Evolutionary conservation across 371 early-diverging fungal species (phyloP), one percentile per base, ranked within the genome.

Genomic region (Sporodiniella umbellata): DNA sequence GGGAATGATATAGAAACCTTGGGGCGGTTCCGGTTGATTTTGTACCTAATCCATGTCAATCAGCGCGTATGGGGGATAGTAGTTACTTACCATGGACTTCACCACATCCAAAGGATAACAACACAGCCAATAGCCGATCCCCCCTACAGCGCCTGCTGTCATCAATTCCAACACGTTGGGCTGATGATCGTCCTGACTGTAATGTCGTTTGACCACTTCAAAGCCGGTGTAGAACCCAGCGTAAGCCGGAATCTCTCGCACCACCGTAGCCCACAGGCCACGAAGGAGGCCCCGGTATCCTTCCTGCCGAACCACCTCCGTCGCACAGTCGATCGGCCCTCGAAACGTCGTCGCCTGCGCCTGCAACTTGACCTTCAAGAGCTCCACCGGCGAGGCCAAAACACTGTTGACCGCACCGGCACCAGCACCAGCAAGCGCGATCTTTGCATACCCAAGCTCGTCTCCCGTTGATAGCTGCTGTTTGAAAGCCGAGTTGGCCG

Each of bases 61-160:
- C 15, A 33, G 7, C 23, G 15, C 15, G 11, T 15, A 37, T n/a
- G 15, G 15, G 24, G 18, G 18, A 25, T 48, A 43, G 0, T 19
- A 17, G 26, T 26, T 8, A 44, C 77, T 79, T 58, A 86, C 89
- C 33, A 82, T 72, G 8, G 90, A 88, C 66, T 93, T 93, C 43
- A 89, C 77, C 35, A 91, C 86, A 57, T 93, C 93, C 15, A 93
- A 68, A 11, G 93, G 93, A 54, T 91, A 93, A 60, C 85, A 84
- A n/a, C 78, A 77, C 12, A 81, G 51, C 93, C 93, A 93, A 56
- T 90, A 90, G 28, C 82, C 72, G 23, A 90, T 60, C 14, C 93
- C 93, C 22, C 87, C 90, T 4, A 76, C 68, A 4, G 90, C 82
- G 4, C 93, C 93, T 8, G 90, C 78, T 7, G 75, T 51, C 88